A percentile compares a stretch with the other conserved stretches of the same genome.
These are phyloP conservation scores for Coemansia furcata DNA, from an alignment of 192 early-diverging fungal genomes.

Conservation along the genomic window DNA sequence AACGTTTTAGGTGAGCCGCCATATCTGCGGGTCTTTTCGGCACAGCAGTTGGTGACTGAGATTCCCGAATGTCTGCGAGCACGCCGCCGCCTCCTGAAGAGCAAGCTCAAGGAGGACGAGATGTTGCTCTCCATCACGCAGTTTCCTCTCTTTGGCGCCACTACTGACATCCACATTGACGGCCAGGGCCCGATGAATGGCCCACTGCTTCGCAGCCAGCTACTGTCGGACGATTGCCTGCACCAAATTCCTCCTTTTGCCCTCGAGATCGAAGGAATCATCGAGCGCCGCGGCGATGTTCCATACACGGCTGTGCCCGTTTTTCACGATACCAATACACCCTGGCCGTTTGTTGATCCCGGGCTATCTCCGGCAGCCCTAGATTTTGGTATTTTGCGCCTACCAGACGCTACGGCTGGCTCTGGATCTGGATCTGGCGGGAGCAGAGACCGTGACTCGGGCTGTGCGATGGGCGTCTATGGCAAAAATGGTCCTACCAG, in stretches of 20 bases:
- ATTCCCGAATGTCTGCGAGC: conserved; percentile 17
- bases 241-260: conserved; percentile 87
- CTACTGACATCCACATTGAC: conserved; percentile 58
- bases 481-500: not conserved
- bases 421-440: conserved; percentile 27
- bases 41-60: conserved; percentile 35
- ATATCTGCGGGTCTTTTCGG: conserved; percentile 30
- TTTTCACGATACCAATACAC: conserved; percentile 84
- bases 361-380: conserved; percentile 45
- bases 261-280: conserved; percentile 89
- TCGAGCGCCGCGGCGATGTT: conserved; percentile 84
- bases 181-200: conserved; percentile 62
- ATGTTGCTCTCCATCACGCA: conserved; percentile 79
- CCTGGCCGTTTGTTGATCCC: conserved; percentile 80
- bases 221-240: conserved; percentile 89
- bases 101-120: conserved; percentile 69
- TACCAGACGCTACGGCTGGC: conserved; percentile 28
- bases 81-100: conserved; percentile 67
- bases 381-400: conserved; percentile 17
- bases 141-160: conserved; percentile 84
- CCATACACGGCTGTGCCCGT: conserved; percentile 93
- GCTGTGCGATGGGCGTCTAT: conserved; percentile 32
- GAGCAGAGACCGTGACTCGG: conserved; percentile 57
- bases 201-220: conserved; percentile 74
- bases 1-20: conserved; percentile 39